Conservation (phyloP, 371 early-diverging fungal genomes). For the Thermomucor indicae-seudaticae region DNA sequence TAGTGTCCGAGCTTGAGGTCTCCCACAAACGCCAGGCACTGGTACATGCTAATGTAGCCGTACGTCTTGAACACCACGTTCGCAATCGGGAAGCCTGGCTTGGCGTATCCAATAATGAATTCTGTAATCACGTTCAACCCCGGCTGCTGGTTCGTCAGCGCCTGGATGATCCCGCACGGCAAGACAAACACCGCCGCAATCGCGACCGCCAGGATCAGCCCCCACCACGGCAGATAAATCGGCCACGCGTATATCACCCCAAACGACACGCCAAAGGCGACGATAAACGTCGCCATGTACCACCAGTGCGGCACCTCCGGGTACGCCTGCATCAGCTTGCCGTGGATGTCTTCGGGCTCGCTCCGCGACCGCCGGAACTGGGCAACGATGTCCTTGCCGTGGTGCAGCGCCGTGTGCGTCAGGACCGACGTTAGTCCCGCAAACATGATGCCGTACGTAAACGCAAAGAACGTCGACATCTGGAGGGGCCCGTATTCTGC, state of each 20-base stretch:
- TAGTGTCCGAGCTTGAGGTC: conserved; percentile 71
- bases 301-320: conserved; percentile 71
- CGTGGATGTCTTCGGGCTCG: conserved; percentile 63
- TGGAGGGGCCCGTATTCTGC: conserved; percentile 67
- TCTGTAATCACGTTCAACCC: conserved; percentile 74
- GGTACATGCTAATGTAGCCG: conserved; percentile 57
- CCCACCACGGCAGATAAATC: conserved; percentile 65
- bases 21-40: conserved; percentile 53
- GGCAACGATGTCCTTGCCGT: conserved; percentile 56
- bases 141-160: conserved; percentile 67
- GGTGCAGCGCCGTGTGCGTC: conserved; percentile 59
- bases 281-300: conserved; percentile 53
- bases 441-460: conserved; percentile 59
- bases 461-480: conserved; percentile 54
- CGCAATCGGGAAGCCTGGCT: conserved; percentile 61
- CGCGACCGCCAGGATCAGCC: conserved; percentile 55
- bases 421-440: conserved; percentile 64
- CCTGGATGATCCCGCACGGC: conserved; percentile 77
- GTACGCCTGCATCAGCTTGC: conserved; percentile 65
- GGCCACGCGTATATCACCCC: conserved; percentile 50
- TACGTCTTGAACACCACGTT: conserved; percentile 67
- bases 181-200: conserved; percentile 66
- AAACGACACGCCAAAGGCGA: conserved; percentile 42
- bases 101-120: conserved; percentile 59
- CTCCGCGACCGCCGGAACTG: conserved; percentile 54